Evolutionary conservation across 768 basidiomycete genomes (phyloP).

Genomic region (Phaeotremella skinneri): DNA sequence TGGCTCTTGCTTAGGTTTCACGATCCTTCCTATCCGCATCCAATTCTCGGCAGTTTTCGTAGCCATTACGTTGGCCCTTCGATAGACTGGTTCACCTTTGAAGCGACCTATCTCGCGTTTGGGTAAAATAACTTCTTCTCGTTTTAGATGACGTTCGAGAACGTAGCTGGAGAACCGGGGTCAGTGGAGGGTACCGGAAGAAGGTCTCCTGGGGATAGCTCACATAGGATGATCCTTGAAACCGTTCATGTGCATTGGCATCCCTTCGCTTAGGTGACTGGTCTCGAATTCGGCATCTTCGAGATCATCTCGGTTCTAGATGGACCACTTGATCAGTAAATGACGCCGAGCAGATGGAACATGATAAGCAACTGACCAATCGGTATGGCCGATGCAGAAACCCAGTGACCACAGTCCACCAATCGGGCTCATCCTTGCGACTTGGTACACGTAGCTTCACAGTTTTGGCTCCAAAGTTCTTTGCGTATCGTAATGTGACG

Average conservation of each 20-base stretch:
- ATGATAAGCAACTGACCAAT: slow-evolving; percentile 59
- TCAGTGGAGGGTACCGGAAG: background rate
- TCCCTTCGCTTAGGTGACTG: slow-evolving; percentile 77
- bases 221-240: slow-evolving; percentile 96
- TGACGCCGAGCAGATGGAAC: background rate
- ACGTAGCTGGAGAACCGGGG: slow-evolving; percentile 61
- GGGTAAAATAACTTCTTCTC: slow-evolving; percentile 80
- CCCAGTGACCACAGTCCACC: slow-evolving; percentile 76
- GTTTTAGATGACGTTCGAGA: slow-evolving; percentile 79
- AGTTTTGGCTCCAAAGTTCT: slow-evolving; percentile 70
- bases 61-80: slow-evolving; percentile 74
- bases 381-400: slow-evolving; percentile 72
- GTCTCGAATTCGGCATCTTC: slow-evolving; percentile 85
- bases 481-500: slow-evolving; percentile 84
- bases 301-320: slow-evolving; percentile 81
- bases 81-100: slow-evolving; percentile 87
- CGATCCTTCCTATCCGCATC: slow-evolving; percentile 78
- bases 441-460: slow-evolving; percentile 50
- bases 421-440: slow-evolving; percentile 65
- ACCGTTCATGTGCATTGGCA: slow-evolving; percentile 84
- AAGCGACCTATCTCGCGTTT: slow-evolving; percentile 78
- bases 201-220: slow-evolving; percentile 34
- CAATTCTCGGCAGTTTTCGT: slow-evolving; percentile 92
- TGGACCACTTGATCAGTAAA: slow-evolving; percentile 5
- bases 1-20: slow-evolving; percentile 74